Base-by-base conservation (phyloP, 1,139 yeast genomes). In the Yamadazyma jaroonii region DNA sequence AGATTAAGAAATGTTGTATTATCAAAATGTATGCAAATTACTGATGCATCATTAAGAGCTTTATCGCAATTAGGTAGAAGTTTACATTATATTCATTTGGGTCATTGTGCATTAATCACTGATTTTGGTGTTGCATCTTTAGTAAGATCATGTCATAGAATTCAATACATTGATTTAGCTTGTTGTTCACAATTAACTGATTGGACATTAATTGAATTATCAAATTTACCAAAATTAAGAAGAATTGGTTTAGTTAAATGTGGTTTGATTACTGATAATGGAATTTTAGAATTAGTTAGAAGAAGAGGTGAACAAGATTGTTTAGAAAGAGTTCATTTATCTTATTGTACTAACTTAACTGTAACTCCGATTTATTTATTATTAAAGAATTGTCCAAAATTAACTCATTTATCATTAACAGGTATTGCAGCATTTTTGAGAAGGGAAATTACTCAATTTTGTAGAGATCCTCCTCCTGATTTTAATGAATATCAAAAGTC, bases 181-280 rank as follows among this genome's bases (percentile, higher is more conserved):
- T 89, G 97, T 59, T 92, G 98, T 59, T 74, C 84, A 2, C 95
- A 88, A 58, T 72, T 92, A 40, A 90, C 97, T 2, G 90, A 92
- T 62, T 77, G 81, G 56, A 83, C 96, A 0, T 77, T 92, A 35
- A 75, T 78, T 36, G 96, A 85, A 53, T 67, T 92, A 47, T 80
- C 95, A 2, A 77, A 76, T 37, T 68, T 92, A 46, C 90, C 95
- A 10, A 81, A 85, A 53, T 71, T 92, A 49, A 79, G 95, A 53
- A 77, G 98, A 61, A 89, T 92, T 34, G 98, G 98, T 0, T 68
- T 92, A 39, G 98, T 92, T 21, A 90, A 90, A 59, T 92, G 98
- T 61, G 78, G 81, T 25, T 80, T 85, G 54, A 88, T 92, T 49
- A 84, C 95, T 4, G 97, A 90, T 59, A 79, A 77, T 34, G 97